Base-by-base conservation (phyloP, 306 rosid species). In the Sechiopsis laciniata region DNA sequence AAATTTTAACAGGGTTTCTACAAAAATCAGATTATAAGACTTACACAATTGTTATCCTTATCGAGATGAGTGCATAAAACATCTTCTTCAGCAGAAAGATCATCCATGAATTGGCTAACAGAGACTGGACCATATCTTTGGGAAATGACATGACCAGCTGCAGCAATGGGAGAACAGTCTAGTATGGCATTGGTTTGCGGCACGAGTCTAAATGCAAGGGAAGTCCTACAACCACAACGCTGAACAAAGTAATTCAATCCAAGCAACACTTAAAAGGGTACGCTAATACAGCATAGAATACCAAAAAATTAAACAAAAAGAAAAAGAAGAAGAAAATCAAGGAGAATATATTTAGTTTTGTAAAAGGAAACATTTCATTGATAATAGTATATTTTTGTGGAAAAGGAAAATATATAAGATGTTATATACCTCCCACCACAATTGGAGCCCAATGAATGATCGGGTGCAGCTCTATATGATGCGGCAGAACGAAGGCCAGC, bases 51-150 rank as follows among this genome's bases (percentile, higher is more conserved):
- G 82, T 50, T 83, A 75, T 84, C 91, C 35, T 53, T 84, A 70
- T 84, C 91, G 35, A 91, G 77, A 74, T 77, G 88, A 86, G 80
- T 83, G 65, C 88, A 87, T 68, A 85, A 78, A 58, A 86, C 82
- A 76, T 94, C 98, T 74, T 87, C 93, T 78, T 91, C 99, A 10
- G 99, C 90, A 75, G 97, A 88, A 80, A 94, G 96, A 75, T 86
- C 95, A 74, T 94, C 99, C 99, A 94, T 94, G 84, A 91, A 94
- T 85, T 94, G 97, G 92, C 99, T 94, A 60, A 94, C 96, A 79
- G 99, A 89, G 81, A 94, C 90, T 46, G 95, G 92, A 57, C 81
- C 92, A 84, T 86, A 94, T 80, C 91, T 87, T 72, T 87, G 97
- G 68, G 92, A 90, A 86, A 94, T 86, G 77, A 86, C 86, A 86